Evolutionary conservation across 78 protist genomes (phyloP), one percentile per base, ranked within the genome.

Genomic region (Trichosphaerium sp.): DNA sequence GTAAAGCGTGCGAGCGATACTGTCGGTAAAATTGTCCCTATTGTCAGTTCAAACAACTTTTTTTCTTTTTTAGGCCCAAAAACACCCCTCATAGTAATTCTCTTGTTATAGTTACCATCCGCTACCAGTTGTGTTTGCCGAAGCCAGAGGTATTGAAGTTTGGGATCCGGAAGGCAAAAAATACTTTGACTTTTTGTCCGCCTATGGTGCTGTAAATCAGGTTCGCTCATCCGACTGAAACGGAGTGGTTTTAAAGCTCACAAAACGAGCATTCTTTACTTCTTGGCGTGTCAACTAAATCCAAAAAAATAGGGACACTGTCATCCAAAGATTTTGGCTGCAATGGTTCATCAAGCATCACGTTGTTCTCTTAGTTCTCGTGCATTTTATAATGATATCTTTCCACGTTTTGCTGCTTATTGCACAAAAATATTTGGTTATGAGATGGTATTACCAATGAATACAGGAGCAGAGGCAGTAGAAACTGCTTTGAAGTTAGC

Each of bases 171-270:
- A 89, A 28, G 97, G 96, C 54, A 86, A 87, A 67, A 32, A 49
- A n/a, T 94, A 93, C 77, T 77, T 37, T 55, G 99, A 97, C 71
- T 97, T 84, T 62, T 80, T 97, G 11, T 31, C 81, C 31, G 96
- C 97, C 23, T 94, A 94, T 84, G 78, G 93, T 1, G 97, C 99
- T 2, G 94, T 91, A 42, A 95, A 92, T 74, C 97, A 90, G 63
- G 95, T n/a, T n/a, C n/a, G n/a, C n/a, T n/a, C n/a, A n/a, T n/a
- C 83, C 21, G 61, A 59, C 47, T 58, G 60, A n/a, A n/a, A n/a
- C n/a, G n/a, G n/a, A n/a, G n/a, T n/a, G n/a, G n/a, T n/a, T n/a
- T n/a, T n/a, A n/a, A n/a, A n/a, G n/a, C n/a, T n/a, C n/a, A n/a
- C n/a, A n/a, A n/a, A n/a, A n/a, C n/a, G n/a, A n/a, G n/a, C n/a